A percentile compares a stretch with the other conserved stretches of the same genome.
phyloP scores from a whole-genome alignment of 140 eudicot species.

The Flaveria floridana region DNA sequence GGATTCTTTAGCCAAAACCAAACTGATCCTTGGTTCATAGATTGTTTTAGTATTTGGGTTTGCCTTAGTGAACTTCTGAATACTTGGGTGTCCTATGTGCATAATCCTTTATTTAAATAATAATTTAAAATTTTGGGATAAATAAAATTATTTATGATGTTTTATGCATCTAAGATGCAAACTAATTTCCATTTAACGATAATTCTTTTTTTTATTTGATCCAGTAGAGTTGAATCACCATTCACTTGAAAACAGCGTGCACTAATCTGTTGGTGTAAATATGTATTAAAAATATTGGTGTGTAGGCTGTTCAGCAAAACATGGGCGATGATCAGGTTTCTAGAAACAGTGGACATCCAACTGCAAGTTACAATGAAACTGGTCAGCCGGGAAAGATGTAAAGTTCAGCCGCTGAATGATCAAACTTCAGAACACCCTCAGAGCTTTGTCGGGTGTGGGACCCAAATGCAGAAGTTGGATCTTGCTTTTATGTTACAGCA shows the following conservation, averaged over 20 bases:
- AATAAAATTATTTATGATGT: background rate
- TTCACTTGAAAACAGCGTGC: background rate
- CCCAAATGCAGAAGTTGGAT: conserved; percentile 24
- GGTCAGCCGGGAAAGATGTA: conserved; percentile 28
- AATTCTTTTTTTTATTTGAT: background rate
- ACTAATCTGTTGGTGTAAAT: background rate
- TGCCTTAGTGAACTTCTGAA: background rate
- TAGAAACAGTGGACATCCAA: conserved; percentile 33
- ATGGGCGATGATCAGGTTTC: conserved; percentile 51
- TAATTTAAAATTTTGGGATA: background rate
- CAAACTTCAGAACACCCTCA: background rate
- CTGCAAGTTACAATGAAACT: conserved; percentile 29
- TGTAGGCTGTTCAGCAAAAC: conserved; percentile 80
- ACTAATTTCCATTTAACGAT: background rate
- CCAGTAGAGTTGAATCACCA: too few relatives aligned
- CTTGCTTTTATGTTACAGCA: conserved; percentile 29
- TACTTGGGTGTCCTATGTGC: background rate
- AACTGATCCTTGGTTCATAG: background rate
- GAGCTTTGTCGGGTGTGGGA: background rate
- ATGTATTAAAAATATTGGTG: too few relatives aligned
- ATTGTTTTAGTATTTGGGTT: background rate
- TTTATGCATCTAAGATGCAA: background rate
- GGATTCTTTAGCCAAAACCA: background rate
- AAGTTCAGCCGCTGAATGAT: background rate
- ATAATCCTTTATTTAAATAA: background rate